phyloP scores from a whole-genome alignment of 768 basidiomycete genomes.

The Tulasnella sp. region DNA sequence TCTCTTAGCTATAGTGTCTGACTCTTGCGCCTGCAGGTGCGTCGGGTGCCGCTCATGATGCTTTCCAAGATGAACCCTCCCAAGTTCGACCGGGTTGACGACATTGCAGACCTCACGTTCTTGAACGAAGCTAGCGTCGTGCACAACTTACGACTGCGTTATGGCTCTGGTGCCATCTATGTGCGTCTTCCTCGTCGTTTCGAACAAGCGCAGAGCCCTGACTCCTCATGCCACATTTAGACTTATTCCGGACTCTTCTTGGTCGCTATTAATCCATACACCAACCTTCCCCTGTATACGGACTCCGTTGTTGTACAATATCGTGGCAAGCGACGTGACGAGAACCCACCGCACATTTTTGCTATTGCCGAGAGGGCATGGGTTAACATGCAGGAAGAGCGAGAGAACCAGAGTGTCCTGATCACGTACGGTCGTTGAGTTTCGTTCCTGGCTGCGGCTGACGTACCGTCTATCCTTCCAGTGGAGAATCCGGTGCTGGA shows the following conservation, averaged over 20 bases:
- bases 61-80: conserved; percentile 97
- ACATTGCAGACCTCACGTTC: conserved; percentile 97
- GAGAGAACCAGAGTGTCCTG: conserved; percentile 95
- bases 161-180: conserved; percentile 88
- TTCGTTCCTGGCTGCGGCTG: neutral
- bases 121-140: conserved; percentile 98
- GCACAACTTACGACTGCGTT: conserved; percentile 91
- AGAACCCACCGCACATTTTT: conserved; percentile 94
- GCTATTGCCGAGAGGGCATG: conserved; percentile 97
- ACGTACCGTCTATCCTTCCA: conserved; percentile 37
- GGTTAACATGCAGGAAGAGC: conserved; percentile 96
- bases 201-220: neutral
- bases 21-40: conserved; percentile 3
- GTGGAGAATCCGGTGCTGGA: conserved; percentile 97
- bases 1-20: conserved; percentile 12
- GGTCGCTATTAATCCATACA: conserved; percentile 98
- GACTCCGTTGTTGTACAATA: conserved; percentile 86
- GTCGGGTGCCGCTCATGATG: conserved; percentile 57
- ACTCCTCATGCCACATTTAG: conserved; percentile 42
- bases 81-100: conserved; percentile 95
- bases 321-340: conserved; percentile 75
- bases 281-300: conserved; percentile 83
- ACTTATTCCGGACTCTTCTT: conserved; percentile 95
- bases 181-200: conserved; percentile 52
- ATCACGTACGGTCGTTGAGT: conserved; percentile 70